These are phyloP conservation scores for Gynostemma pentaphyllum DNA, from an alignment of 306 rosid species.

Conservation along the genomic window DNA sequence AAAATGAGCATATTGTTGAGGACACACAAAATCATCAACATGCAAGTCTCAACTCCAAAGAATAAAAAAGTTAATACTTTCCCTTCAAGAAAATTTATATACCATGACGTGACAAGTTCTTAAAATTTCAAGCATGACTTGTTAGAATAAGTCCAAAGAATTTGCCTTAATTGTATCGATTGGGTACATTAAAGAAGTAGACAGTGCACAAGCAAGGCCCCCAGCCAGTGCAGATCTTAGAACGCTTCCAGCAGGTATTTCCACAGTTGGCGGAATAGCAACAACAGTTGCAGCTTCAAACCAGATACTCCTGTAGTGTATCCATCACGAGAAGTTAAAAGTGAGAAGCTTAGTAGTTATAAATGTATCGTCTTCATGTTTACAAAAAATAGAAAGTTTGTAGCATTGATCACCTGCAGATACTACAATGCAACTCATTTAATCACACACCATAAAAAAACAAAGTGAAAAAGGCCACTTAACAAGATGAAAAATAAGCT, in stretches of 20 bases:
- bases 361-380: neutral
- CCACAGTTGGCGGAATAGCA: constrained; percentile 92
- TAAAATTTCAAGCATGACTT: neutral
- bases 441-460: neutral
- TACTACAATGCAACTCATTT: neutral
- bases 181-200: constrained; percentile 85
- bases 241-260: constrained; percentile 91
- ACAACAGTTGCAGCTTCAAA: constrained; percentile 99
- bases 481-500: neutral
- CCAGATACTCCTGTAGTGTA: constrained; percentile 98
- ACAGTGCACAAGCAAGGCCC: constrained; percentile 93
- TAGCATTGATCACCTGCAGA: neutral
- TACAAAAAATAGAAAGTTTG: neutral
- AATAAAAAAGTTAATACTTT: neutral
- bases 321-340: constrained; percentile 14
- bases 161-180: constrained; percentile 87
- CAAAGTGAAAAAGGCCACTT: neutral
- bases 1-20: constrained; percentile 13
- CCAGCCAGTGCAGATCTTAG: constrained; percentile 98
- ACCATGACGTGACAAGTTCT: neutral
- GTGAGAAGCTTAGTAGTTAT: neutral
- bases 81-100: neutral
- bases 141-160: constrained; percentile 12
- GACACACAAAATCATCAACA: constrained; percentile 2
- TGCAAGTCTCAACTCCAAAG: constrained; percentile 7